Conservation (phyloP, 306 rosid genomes). For the Prunus fruticosa region DNA sequence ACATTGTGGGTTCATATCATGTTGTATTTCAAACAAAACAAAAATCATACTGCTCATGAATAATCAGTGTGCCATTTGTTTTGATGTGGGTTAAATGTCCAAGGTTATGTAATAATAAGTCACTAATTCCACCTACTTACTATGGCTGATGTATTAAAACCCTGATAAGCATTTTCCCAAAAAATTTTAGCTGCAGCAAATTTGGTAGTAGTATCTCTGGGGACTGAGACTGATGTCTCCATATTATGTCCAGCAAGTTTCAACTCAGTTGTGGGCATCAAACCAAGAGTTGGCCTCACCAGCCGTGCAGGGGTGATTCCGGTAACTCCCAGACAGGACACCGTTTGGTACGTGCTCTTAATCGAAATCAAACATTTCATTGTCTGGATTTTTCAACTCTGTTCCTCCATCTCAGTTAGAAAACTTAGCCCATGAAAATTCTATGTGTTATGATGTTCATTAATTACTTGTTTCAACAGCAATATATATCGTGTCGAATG, state of each 20-base stretch:
- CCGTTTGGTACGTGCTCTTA: slow-evolving; percentile 34
- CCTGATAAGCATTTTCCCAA: not conserved
- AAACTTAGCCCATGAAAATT: too few species aligned
- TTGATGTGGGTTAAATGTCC: not conserved
- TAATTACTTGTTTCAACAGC: not conserved
- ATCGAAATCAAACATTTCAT: not conserved
- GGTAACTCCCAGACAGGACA: slow-evolving; percentile 40
- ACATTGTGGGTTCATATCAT: too few species aligned
- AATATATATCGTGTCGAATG: not conserved
- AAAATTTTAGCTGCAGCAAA: slow-evolving; percentile 49
- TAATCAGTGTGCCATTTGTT: not conserved
- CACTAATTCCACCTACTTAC: not conserved
- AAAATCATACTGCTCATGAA: not conserved
- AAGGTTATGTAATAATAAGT: not conserved
- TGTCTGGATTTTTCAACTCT: too few species aligned
- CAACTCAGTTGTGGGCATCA: slow-evolving; percentile 52
- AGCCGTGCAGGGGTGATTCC: slow-evolving; percentile 48
- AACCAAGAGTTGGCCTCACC: slow-evolving; percentile 53
- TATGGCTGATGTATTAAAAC: not conserved
- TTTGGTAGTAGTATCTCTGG: slow-evolving; percentile 40
- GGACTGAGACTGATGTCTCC: slow-evolving; percentile 48
- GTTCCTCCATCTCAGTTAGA: too few species aligned
- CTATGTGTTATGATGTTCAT: not conserved
- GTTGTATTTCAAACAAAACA: not conserved
- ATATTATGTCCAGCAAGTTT: slow-evolving; percentile 39